phyloP scores from a whole-genome alignment of 2,329 filamentous ascomycete genomes.

The Aspergillus texensis region DNA sequence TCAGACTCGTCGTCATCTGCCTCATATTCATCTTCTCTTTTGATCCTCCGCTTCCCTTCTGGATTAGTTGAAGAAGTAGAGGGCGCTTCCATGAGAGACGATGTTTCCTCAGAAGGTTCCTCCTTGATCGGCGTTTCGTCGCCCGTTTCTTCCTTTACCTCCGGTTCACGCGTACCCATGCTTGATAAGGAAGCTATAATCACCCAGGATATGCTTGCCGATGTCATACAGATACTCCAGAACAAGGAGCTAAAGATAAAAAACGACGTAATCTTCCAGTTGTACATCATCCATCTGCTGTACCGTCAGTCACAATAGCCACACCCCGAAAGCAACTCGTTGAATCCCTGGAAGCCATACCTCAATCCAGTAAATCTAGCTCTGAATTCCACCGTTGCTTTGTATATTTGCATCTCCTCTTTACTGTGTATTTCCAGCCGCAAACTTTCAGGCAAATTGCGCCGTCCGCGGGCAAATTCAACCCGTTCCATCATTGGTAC shows the following conservation, averaged over 20 bases:
- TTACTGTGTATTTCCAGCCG: constrained; percentile 71
- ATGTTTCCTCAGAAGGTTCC: constrained; percentile 16
- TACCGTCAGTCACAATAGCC: constrained; percentile 20
- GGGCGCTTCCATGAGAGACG: constrained; percentile 4
- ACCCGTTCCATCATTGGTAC: constrained; percentile 75
- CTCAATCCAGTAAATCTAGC: constrained; percentile 75
- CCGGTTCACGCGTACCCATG: constrained; percentile 13
- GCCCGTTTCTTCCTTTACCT: constrained; percentile 8
- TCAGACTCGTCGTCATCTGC: constrained; percentile 16
- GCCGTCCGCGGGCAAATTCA: constrained; percentile 61
- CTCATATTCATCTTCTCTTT: constrained; percentile 28
- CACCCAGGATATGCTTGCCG: constrained; percentile 67
- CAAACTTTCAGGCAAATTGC: constrained; percentile 56
- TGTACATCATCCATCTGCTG: constrained; percentile 78
- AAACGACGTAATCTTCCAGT: constrained; percentile 72
- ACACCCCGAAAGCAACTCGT: neutral
- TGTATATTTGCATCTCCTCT: constrained; percentile 75
- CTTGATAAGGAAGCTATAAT: constrained; percentile 51
- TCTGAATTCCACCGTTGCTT: constrained; percentile 66
- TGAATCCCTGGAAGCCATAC: constrained; percentile 33
- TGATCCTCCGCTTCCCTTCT: constrained; percentile 16
- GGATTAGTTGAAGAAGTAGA: constrained; percentile 10
- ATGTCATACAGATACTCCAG: constrained; percentile 74
- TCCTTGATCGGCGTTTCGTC: constrained; percentile 25
- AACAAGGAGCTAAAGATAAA: constrained; percentile 70